phyloP scores from a whole-genome alignment of 2,329 filamentous ascomycete species.

The Colletotrichum higginsianum region DNA sequence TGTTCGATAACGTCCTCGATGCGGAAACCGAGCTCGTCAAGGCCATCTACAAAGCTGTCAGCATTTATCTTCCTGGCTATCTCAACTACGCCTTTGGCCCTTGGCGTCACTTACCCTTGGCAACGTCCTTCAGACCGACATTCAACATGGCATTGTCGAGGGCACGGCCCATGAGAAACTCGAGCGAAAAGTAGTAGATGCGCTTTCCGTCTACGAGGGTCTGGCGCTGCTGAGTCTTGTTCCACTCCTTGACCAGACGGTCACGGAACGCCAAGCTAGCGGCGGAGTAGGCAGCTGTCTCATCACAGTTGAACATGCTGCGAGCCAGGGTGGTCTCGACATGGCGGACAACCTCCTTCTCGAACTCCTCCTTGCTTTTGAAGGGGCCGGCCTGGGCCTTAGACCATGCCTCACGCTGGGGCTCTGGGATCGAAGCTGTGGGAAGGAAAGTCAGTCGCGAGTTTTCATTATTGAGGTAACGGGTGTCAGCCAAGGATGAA shows the following conservation, averaged over 20 bases:
- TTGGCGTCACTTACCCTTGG: constrained; percentile 73
- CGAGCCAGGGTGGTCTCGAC: constrained; percentile 97
- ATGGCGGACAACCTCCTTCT: constrained; percentile 90
- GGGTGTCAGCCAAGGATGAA: constrained; percentile 18
- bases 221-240: constrained; percentile 96
- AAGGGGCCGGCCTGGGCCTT: constrained; percentile 77
- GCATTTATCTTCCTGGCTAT: constrained; percentile 2
- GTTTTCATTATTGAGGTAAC: constrained; percentile 6
- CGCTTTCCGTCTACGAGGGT: constrained; percentile 92
- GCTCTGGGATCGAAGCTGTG: constrained; percentile 85
- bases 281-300: constrained; percentile 91
- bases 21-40: constrained; percentile 92
- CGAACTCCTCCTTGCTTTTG: constrained; percentile 84
- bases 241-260: constrained; percentile 95
- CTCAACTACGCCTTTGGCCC: neutral
- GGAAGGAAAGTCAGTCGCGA: constrained; percentile 25
- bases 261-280: constrained; percentile 94
- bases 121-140: constrained; percentile 87
- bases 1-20: constrained; percentile 96
- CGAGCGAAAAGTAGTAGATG: constrained; percentile 96
- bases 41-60: constrained; percentile 74
- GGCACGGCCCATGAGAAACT: constrained; percentile 97
- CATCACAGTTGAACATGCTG: constrained; percentile 98
- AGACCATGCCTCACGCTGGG: constrained; percentile 85
- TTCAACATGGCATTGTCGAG: constrained; percentile 99